phyloP scores from a whole-genome alignment of 2,329 filamentous ascomycete genomes.

The Microcyclospora tardicrescens region DNA sequence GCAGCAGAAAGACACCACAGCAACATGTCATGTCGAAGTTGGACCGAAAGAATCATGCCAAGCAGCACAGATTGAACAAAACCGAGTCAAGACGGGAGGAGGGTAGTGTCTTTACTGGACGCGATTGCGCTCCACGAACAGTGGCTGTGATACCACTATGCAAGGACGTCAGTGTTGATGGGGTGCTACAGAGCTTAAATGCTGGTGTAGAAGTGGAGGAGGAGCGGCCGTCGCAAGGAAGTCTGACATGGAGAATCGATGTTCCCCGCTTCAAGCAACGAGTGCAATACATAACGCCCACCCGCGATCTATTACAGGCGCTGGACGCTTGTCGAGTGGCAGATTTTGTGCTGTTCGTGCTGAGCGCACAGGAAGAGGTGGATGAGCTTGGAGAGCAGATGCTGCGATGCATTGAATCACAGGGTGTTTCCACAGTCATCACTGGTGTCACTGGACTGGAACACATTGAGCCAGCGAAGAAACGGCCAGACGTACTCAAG shows the following conservation, averaged over 20 bases:
- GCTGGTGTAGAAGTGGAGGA: slow-evolving; percentile 65
- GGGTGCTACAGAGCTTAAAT: slow-evolving; percentile 58
- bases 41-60: slow-evolving; percentile 85
- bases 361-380: slow-evolving; percentile 73
- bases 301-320: slow-evolving; percentile 60
- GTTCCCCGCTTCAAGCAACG: slow-evolving; percentile 93
- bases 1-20: slow-evolving; percentile 69
- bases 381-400: slow-evolving; percentile 76
- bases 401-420: slow-evolving; percentile 75
- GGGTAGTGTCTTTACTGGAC: slow-evolving; percentile 69
- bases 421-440: slow-evolving; percentile 87
- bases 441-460: slow-evolving; percentile 64
- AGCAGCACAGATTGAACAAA: slow-evolving; percentile 76
- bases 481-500: slow-evolving; percentile 58
- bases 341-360: slow-evolving; percentile 78
- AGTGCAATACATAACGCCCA: slow-evolving; percentile 67
- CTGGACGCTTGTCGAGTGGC: slow-evolving; percentile 78
- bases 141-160: slow-evolving; percentile 82
- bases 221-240: slow-evolving; percentile 45
- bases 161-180: slow-evolving; percentile 47
- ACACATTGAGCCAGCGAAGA: slow-evolving; percentile 65
- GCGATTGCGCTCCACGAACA: slow-evolving; percentile 74
- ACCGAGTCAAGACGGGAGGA: slow-evolving; percentile 70
- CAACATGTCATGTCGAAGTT: slow-evolving; percentile 97
- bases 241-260: slow-evolving; percentile 44